These are phyloP conservation scores for Batkoa obscura DNA, from an alignment of 371 early-diverging fungal species.

Conservation along the genomic window DNA sequence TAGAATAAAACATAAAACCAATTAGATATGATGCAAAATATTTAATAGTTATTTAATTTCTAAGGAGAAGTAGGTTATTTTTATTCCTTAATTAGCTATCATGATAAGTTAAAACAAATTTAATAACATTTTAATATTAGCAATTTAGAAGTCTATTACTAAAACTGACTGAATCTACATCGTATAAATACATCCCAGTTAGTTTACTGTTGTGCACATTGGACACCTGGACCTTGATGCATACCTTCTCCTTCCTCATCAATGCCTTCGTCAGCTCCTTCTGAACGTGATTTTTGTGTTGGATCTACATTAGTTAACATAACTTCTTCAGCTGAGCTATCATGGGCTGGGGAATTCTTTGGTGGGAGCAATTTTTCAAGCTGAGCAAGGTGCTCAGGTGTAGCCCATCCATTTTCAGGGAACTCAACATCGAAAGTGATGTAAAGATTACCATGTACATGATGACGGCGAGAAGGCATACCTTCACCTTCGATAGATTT, in stretches of 20 bases:
- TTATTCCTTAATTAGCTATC: too few relatives aligned
- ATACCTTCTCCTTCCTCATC: constrained; percentile 37
- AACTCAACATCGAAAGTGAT: constrained; percentile 84
- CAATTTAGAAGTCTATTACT: too few relatives aligned
- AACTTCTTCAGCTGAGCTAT: constrained; percentile 43
- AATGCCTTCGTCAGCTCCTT: constrained; percentile 18
- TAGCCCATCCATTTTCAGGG: constrained; percentile 63
- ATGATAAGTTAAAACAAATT: too few relatives aligned
- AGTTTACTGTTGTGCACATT: constrained; percentile 83
- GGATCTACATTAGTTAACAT: constrained; percentile 56
- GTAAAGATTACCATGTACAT: constrained; percentile 78
- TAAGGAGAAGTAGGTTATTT: too few relatives aligned
- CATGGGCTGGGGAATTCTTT: constrained; percentile 22
- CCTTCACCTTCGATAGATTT: constrained; percentile 80
- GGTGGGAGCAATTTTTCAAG: constrained; percentile 46
- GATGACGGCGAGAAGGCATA: constrained; percentile 85
- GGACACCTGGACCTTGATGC: constrained; percentile 60
- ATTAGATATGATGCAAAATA: too few relatives aligned
- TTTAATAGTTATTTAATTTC: too few relatives aligned
- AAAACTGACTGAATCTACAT: too few relatives aligned
- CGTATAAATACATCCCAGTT: too few relatives aligned
- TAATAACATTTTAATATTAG: too few relatives aligned
- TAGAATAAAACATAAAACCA: too few relatives aligned
- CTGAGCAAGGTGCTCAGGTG: constrained; percentile 12
- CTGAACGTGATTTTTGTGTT: constrained; percentile 31